Conservation (phyloP, 2,329 filamentous ascomycete genomes). For the Phoma herbarum region DNA sequence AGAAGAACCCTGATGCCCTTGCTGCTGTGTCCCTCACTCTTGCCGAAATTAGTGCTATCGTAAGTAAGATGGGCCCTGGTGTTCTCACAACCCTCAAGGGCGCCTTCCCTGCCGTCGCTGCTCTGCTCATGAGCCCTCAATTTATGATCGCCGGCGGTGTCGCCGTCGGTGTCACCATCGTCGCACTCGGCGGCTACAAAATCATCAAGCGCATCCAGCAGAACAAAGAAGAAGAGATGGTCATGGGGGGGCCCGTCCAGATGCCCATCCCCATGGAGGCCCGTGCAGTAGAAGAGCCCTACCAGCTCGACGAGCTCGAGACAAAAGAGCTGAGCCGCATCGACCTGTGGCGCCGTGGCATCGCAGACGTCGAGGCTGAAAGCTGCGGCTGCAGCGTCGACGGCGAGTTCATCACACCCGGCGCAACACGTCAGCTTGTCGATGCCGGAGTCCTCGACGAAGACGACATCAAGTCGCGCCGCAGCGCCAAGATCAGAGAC, state of each 20-base stretch:
- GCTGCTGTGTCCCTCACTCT: constrained; percentile 93
- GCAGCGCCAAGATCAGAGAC: constrained; percentile 34
- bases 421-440: constrained; percentile 58
- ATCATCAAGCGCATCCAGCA: constrained; percentile 86
- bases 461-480: constrained; percentile 55
- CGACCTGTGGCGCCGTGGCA: constrained; percentile 70
- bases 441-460: constrained; percentile 58
- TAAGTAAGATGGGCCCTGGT: constrained; percentile 83
- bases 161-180: constrained; percentile 89
- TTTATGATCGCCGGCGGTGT: constrained; percentile 93
- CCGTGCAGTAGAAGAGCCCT: constrained; percentile 33
- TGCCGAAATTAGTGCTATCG: constrained; percentile 85
- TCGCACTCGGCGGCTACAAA: constrained; percentile 96
- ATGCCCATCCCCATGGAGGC: constrained; percentile 27
- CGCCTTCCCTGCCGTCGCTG: constrained; percentile 85
- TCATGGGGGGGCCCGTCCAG: constrained; percentile 24
- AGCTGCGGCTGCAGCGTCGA: constrained; percentile 69
- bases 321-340: constrained; percentile 66
- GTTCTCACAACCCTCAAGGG: constrained; percentile 79
- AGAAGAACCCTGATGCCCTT: constrained; percentile 87
- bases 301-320: constrained; percentile 64
- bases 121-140: constrained; percentile 85
- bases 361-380: constrained; percentile 64
- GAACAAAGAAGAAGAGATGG: constrained; percentile 49
- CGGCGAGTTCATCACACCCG: constrained; percentile 71